Conservation (phyloP, 2,329 filamentous ascomycete genomes). For the Phaeophleospora eucalypticola region DNA sequence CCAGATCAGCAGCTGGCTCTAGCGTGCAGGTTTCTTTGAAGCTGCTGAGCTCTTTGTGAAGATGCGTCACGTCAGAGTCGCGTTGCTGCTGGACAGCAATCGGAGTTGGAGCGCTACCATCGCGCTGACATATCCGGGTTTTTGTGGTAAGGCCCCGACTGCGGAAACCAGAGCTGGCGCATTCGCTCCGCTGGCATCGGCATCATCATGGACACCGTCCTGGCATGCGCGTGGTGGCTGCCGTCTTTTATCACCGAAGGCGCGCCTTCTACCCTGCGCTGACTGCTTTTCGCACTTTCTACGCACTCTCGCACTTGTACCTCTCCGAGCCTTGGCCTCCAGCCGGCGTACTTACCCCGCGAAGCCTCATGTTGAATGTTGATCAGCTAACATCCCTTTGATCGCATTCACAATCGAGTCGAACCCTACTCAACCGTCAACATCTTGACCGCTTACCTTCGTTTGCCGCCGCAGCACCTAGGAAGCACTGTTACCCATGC, state of each 20-base stretch:
- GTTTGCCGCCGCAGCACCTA: background rate
- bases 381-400: background rate
- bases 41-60: background rate
- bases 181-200: background rate
- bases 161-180: background rate
- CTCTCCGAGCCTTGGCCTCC: background rate
- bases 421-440: background rate
- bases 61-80: background rate
- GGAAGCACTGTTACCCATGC: conserved; percentile 8
- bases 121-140: background rate
- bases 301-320: background rate
- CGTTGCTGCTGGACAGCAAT: background rate
- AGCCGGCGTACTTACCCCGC: background rate
- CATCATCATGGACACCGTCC: background rate
- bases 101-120: background rate
- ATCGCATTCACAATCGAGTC: background rate
- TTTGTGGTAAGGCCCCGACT: background rate
- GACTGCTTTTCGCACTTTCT: background rate
- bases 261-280: background rate
- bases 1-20: background rate
- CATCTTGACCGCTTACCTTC: background rate
- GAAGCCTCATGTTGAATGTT: background rate
- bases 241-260: background rate
- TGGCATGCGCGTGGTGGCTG: background rate
- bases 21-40: background rate